A percentile compares a stretch with the other conserved stretches of the same genome.
phyloP scores from a whole-genome alignment of 164 flowering plant genomes.

The Amborella trichopoda region DNA sequence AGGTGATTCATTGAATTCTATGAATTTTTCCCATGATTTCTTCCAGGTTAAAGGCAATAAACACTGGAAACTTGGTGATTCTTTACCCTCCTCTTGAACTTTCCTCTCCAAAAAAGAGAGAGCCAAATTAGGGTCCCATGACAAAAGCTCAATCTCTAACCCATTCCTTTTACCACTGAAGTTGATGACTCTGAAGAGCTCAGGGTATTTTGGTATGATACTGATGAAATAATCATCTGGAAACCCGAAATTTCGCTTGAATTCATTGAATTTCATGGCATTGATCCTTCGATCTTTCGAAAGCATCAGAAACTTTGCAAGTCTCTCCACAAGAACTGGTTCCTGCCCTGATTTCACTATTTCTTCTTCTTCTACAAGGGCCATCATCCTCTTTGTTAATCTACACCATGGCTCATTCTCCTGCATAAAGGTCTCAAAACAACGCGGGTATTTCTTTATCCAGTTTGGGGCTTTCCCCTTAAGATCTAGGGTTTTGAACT shows the following conservation, averaged over 20 bases:
- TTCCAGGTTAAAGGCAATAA: constrained; percentile 68
- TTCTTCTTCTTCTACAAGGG: constrained; percentile 78
- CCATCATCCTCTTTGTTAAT: constrained; percentile 71
- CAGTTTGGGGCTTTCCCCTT: constrained; percentile 88
- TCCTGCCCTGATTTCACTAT: constrained; percentile 43
- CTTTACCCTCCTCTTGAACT: constrained; percentile 27
- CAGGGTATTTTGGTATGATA: constrained; percentile 60
- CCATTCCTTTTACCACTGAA: constrained; percentile 46
- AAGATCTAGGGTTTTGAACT: constrained; percentile 85
- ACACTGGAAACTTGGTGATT: constrained; percentile 52
- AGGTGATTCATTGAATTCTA: constrained; percentile 49
- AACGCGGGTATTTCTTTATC: constrained; percentile 84
- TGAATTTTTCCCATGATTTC: constrained; percentile 64
- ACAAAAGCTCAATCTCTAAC: constrained; percentile 76
- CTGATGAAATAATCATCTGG: constrained; percentile 84
- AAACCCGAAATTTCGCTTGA: constrained; percentile 71
- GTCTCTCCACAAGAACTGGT: constrained; percentile 35
- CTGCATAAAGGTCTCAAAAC: constrained; percentile 51
- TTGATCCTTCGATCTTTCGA: constrained; percentile 48
- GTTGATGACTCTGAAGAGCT: constrained; percentile 57
- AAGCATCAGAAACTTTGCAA: constrained; percentile 75
- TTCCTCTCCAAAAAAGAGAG: constrained; percentile 48
- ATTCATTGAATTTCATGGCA: constrained; percentile 58
- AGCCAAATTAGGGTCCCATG: constrained; percentile 54
- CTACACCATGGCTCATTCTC: constrained; percentile 38